Base-by-base conservation (phyloP, 768 basidiomycete species). In the Dioszegia aurantiaca region DNA sequence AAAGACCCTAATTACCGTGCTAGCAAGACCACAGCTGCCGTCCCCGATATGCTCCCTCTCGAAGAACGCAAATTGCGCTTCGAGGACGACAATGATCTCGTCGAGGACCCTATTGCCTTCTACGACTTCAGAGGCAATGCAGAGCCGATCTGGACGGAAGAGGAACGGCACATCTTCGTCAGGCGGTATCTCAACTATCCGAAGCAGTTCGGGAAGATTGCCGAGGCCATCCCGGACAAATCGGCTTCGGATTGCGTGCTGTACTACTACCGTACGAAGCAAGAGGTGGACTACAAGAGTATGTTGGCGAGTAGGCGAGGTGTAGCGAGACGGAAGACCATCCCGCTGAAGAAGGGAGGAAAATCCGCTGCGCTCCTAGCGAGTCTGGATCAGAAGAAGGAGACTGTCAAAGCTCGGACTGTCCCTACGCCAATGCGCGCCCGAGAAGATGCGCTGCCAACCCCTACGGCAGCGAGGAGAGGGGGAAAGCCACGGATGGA, bases 211-310 rank as follows among this genome's bases (percentile, higher is more conserved):
- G 93, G 91, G n/a, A 81, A 86, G 69, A 92, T 98, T 58, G 86
- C 93, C 0, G 83, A 80, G 63, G 61, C 59, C 0, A 78, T 98
- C 12, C 84, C 87, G 4, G 82, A 89, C 80, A 97, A 95, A 81
- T 86, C 89, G 1, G 80, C 89, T 1, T 81, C 86, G 0, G 88
- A 95, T 81, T 95, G 92, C 72, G 88, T 97, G 44, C 83, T 87
- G 47, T 94, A 85, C 77, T 98, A 97, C 77, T 98, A 98, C 76
- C 80, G 94, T 49, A 89, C 92, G 79, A 98, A 97, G 82, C 90
- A 91, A 78, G 83, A 82, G 66, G 89, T 65, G 21, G 64, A 72
- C 36, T 72, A 72, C 46, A 72, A 72, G 42, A 52, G 55, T 2
- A 60, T 65, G 57, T 37, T 71, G 42, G 67, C 67, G 27, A 56